Evolutionary conservation across 495 filamentous ascomycete genomes (phyloP).

Genomic region (Schizothecium vesticola): DNA sequence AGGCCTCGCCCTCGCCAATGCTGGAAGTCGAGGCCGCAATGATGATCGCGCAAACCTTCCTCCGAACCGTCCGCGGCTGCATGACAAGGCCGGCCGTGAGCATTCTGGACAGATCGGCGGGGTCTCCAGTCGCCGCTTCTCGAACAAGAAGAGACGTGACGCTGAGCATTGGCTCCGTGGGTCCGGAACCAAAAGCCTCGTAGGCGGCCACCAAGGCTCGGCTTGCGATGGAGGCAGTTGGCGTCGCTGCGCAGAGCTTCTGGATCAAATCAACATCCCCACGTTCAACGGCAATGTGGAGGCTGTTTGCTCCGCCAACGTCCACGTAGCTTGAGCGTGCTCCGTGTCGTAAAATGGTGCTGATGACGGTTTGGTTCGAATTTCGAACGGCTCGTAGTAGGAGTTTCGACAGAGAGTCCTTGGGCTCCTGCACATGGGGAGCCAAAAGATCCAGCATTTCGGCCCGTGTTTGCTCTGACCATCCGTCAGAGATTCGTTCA

Average conservation of each 20-base stretch:
- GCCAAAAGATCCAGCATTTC: neutral
- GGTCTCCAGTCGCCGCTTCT: neutral
- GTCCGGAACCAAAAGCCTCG: neutral
- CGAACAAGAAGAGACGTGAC: neutral
- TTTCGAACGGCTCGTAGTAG: neutral
- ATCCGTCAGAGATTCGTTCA: neutral
- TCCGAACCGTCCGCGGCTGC: neutral
- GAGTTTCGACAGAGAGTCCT: neutral
- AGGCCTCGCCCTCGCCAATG: no score
- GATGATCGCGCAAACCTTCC: neutral
- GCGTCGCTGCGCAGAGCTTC: neutral
- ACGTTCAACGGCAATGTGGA: neutral
- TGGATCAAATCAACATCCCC: neutral
- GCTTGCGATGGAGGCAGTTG: neutral
- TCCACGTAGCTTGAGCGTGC: neutral
- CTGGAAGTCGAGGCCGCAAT: neutral
- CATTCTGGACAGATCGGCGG: neutral
- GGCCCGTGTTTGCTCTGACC: neutral
- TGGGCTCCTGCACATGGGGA: neutral
- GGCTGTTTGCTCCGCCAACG: neutral
- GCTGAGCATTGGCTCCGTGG: neutral
- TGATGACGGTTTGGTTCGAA: neutral
- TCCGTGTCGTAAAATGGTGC: neutral
- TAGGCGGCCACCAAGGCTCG: neutral
- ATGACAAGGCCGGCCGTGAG: neutral